These are phyloP conservation scores for Termitomyces sp. DNA, from an alignment of 768 basidiomycete species.

Conservation along the genomic window DNA sequence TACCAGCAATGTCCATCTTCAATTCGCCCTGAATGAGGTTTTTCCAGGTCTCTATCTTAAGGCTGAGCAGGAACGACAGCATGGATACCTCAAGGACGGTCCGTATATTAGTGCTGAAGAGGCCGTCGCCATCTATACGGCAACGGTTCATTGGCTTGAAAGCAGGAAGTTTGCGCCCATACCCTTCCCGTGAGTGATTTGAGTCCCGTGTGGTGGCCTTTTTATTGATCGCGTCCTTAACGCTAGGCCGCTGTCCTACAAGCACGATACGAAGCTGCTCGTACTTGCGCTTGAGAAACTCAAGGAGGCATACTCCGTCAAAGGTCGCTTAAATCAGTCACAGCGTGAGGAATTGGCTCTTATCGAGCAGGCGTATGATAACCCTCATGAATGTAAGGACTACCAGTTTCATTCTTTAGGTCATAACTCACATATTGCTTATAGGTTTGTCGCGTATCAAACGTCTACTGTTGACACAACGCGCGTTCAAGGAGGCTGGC, in stretches of 20 bases:
- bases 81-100: conserved; percentile 98
- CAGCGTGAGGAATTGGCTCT: conserved; percentile 97
- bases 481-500: conserved; percentile 97
- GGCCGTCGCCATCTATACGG: conserved; percentile 97
- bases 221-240: not conserved
- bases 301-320: conserved; percentile 98
- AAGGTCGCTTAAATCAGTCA: conserved; percentile 95
- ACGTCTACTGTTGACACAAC: conserved; percentile 91
- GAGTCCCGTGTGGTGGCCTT: not conserved
- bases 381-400: conserved; percentile 89
- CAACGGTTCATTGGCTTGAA: conserved; percentile 98
- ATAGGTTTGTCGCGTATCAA: conserved; percentile 93
- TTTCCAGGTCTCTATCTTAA: conserved; percentile 81
- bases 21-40: conserved; percentile 7
- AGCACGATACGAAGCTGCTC: conserved; percentile 97
- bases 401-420: not conserved
- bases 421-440: not conserved
- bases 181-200: conserved; percentile 82
- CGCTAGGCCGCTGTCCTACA: conserved; percentile 87
- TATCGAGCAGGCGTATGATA: conserved; percentile 99
- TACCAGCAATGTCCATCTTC: not conserved
- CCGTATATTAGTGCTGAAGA: conserved; percentile 99
- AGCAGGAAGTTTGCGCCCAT: conserved; percentile 97
- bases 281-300: conserved; percentile 96
- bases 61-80: conserved; percentile 98